Base-by-base conservation (phyloP, 805 yeast species). In the Lipomyces starkeyi region DNA sequence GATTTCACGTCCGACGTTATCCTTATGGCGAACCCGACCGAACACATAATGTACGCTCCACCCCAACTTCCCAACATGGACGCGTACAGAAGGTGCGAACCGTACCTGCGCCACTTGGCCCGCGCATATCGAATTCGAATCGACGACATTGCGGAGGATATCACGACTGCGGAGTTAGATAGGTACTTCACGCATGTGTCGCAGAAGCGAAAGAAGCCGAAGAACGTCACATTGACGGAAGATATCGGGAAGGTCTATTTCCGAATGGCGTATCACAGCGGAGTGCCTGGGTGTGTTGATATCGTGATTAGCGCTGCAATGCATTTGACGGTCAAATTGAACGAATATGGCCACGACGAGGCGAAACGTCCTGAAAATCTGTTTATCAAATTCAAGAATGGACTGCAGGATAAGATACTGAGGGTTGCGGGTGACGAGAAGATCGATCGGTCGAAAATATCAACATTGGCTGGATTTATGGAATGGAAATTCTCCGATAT, bases 281-380 rank as follows among this genome's bases (percentile, higher is more conserved):
- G 49, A n/a, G 20, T 17, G 20, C 49, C 49, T 17, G 49, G 49
- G 9, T 43, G 49, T n/a, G 49, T 43, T n/a, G 49, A 43, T 25
- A 43, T 43, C 14, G 49, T 43, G 20, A 43, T 43, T n/a, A 43
- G 49, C 49, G 49, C 49, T 43, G 49, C 49, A 8, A 43, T 43
- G 49, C 49, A 43, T 43, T 43, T 43, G 49, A 3, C 49, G 1
- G 49, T 43, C 49, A 43, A 43, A n/a, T 43, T 43, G 49, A 43
- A 43, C 11, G 49, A 43, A 43, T 43, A 43, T 43, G 49, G 49
- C 20, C 20, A 17, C 2, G 49, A 43, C 49, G 49, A 43, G 22
- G 49, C 49, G 49, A 43, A 43, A 17, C 49, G 49, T 43, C 49
- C 49, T 8, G 49, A 43, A 11, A 43, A 43, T 43, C 22, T 43